Evolutionary conservation across 257 asterid species (phyloP).

Genomic region (Solanum lycopersicoides): DNA sequence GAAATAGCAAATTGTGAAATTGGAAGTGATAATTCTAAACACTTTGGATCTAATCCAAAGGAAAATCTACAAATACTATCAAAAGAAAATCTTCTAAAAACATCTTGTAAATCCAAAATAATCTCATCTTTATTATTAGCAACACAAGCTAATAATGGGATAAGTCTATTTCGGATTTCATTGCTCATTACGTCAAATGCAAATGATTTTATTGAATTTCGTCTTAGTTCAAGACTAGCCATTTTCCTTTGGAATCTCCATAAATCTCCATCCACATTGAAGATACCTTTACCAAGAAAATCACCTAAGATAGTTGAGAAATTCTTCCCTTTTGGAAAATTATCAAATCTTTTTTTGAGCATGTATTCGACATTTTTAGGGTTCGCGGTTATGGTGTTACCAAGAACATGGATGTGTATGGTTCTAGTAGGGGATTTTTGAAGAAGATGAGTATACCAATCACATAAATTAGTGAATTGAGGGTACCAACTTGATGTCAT

Average conservation of each 20-base stretch:
- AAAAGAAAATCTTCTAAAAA: slow-evolving; percentile 29
- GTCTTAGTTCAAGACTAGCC: slow-evolving; percentile 22
- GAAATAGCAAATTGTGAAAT: slow-evolving; percentile 26
- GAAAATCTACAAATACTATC: slow-evolving; percentile 38
- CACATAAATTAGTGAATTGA: slow-evolving; percentile 45
- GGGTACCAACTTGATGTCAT: slow-evolving; percentile 30
- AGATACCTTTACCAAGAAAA: slow-evolving; percentile 34
- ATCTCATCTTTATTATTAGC: neutral
- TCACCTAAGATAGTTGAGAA: slow-evolving; percentile 35
- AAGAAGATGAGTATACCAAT: slow-evolving; percentile 70
- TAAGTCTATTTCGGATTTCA: slow-evolving; percentile 22
- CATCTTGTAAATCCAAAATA: slow-evolving; percentile 29
- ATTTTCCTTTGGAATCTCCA: slow-evolving; percentile 35
- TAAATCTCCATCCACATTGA: slow-evolving; percentile 34
- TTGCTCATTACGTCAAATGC: slow-evolving; percentile 23
- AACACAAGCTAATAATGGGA: slow-evolving; percentile 13
- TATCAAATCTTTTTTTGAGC: slow-evolving; percentile 28
- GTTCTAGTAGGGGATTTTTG: slow-evolving; percentile 38
- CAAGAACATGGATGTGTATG: slow-evolving; percentile 60
- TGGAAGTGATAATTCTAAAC: slow-evolving; percentile 24
- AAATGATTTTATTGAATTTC: slow-evolving; percentile 13
- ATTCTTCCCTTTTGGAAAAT: slow-evolving; percentile 31
- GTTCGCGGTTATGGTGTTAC: slow-evolving; percentile 37
- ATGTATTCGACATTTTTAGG: slow-evolving; percentile 34
- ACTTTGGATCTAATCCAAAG: slow-evolving; percentile 36